Base-by-base conservation (phyloP, 2,329 filamentous ascomycete genomes). In the Zalaria sp. region DNA sequence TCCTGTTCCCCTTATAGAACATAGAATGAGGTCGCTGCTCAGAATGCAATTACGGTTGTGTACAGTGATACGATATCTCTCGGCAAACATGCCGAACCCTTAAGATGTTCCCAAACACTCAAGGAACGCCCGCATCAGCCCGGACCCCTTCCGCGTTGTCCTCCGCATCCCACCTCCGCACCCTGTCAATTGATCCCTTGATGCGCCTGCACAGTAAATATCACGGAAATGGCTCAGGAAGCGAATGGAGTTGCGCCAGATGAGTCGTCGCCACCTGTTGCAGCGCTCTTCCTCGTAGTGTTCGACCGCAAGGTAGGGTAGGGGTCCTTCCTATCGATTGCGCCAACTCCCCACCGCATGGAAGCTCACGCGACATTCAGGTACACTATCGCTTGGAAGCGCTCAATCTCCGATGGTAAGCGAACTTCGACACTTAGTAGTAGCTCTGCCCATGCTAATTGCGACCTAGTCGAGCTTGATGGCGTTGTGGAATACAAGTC, bases 401-500 rank as follows among this genome's bases (percentile, higher is more conserved):
- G 76, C 50, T 76, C 81, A 8, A 64, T 77, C 1, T 69, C 77
- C 9, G 79, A 76, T 38, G 72, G 89, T 64, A 71, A 75, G 61
- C 57, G 28, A 18, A 18, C 18, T 18, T 18, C 18, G 2, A 18
- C 18, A 18, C 2, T 18, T 18, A 2, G 18, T 2, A 18, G 18
- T 18, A 18, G 18, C 9, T 9, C 25, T 9, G 35, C 38, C 27
- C 37, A 7, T 38, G 9, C 9, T 10, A 29, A 18, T 34, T 40
- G n/a, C 11, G 3, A 2, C 10, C 44, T 43, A 73, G 69, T 76
- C 34, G 61, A 70, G 37, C 73, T 96, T 38, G 84, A 93, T 51
- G 86, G 86, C 42, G 78, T 83, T 25, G 86, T 95, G 54, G 91
- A 98, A 64, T 98, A 87, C 73, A 96, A 95, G 64, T 93, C 86